Conservation (phyloP, 164 flowering plant genomes). For the Taxillus chinensis region DNA sequence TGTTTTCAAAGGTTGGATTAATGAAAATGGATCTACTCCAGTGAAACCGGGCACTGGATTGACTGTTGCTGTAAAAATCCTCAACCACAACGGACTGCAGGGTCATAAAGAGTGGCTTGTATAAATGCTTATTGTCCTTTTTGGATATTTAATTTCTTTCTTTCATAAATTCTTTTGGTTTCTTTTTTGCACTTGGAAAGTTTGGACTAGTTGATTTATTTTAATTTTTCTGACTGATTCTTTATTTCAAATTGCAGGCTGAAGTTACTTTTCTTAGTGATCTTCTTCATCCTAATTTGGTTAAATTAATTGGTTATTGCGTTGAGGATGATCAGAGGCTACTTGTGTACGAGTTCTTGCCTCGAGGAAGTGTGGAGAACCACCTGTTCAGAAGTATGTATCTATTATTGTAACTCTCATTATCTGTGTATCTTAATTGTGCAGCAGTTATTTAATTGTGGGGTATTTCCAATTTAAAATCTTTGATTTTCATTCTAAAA, state of each 20-base stretch:
- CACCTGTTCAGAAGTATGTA: conserved; percentile 43
- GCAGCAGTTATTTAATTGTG: background rate
- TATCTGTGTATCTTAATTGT: background rate
- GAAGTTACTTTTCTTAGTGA: conserved; percentile 41
- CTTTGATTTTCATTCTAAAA: background rate
- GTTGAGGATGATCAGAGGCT: conserved; percentile 43
- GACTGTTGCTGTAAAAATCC: conserved; percentile 39
- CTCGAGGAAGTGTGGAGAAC: conserved; percentile 47
- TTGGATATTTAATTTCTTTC: background rate
- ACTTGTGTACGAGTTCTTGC: conserved; percentile 45
- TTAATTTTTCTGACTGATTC: background rate
- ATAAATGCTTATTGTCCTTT: conserved; percentile 2
- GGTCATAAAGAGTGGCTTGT: conserved; percentile 48
- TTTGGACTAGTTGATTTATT: background rate
- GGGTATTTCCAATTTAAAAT: background rate
- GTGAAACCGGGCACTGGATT: conserved; percentile 33
- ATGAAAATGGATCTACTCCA: conserved; percentile 26
- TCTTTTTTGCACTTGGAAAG: background rate
- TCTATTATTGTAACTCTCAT: background rate
- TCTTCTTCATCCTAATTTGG: conserved; percentile 37
- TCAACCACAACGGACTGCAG: conserved; percentile 42
- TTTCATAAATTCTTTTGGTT: background rate
- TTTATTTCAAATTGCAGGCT: conserved; percentile 23
- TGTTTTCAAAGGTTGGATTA: conserved; percentile 42
- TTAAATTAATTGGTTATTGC: conserved; percentile 35